Base-by-base conservation (phyloP, 225 moss, liverwort and hornwort species). In the Physcomitrium patens region DNA sequence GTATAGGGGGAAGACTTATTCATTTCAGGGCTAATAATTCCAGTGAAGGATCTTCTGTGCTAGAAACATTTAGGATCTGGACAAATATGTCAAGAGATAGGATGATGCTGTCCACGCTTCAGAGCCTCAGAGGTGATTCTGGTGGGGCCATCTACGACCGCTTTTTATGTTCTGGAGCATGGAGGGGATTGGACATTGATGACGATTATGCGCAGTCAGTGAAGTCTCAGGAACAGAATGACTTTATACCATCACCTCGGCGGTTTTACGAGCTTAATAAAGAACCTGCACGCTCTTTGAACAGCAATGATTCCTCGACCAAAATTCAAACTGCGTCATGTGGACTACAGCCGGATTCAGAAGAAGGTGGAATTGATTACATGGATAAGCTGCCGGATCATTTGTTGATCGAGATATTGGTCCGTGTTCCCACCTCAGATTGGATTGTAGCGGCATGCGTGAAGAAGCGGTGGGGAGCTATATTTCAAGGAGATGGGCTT, bases 361-460 rank as follows among this genome's bases (percentile, higher is more conserved):
- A 80, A 51, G 72, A 80, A 19, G 77, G 18, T 13, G 78, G 68
- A 55, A 48, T 69, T 60, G 79, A 85, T 65, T 66, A 66, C 44
- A 70, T 87, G 53, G 96, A 94, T 59, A 78, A 72, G 41, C 87
- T 97, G 59, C 96, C 96, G 48, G 96, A 97, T 76, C 94, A 97
- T 89, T 82, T 97, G 17, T 75, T 97, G 49, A 86, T 85, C 73
- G 96, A 97, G 83, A 77, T 97, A 70, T 62, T 97, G 74, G 88
- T 97, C 68, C 92, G 94, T 73, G 87, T 90, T 70, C 79, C 78
- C 46, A 73, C 86, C 20, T 74, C 77, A 70, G 90, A 97, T 84
- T 97, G 96, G 96, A 88, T 87, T 78, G 91, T 91, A 76, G 88
- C 82, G 55, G 90, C 94, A n/a, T 91, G 92, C 84, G 94, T 93